Percentiles rank a stretch among this genome's conserved stretches.
Evolutionary conservation across 108 stramenopile species (phyloP).

Genomic region (Chaetoceros tenuissimus): DNA sequence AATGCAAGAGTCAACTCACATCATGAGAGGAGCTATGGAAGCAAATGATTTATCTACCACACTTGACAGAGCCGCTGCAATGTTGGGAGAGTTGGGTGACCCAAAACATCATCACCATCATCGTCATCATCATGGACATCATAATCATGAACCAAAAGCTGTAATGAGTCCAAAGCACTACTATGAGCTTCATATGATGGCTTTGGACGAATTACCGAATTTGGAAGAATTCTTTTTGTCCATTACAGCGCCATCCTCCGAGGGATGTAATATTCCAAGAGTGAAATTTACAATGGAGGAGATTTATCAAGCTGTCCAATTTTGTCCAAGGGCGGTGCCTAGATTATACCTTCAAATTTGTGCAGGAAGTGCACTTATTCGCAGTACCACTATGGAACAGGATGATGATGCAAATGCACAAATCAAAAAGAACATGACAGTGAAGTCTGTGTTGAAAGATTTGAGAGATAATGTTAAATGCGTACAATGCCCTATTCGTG

Average conservation of each 20-base stretch:
- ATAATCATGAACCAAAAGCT: slow-evolving; percentile 37
- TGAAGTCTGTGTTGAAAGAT: slow-evolving; percentile 87
- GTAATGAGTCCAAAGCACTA: slow-evolving; percentile 92
- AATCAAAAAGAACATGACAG: slow-evolving; percentile 56
- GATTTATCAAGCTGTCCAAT: slow-evolving; percentile 91
- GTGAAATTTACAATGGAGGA: slow-evolving; percentile 59
- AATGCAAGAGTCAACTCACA: slow-evolving; percentile 61
- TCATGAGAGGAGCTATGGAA: slow-evolving; percentile 80
- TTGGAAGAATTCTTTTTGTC: slow-evolving; percentile 88
- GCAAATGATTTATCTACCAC: slow-evolving; percentile 56
- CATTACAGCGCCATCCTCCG: slow-evolving; percentile 17
- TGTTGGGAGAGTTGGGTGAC: slow-evolving; percentile 93
- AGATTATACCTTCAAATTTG: slow-evolving; percentile 97
- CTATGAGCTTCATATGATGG: slow-evolving; percentile 96
- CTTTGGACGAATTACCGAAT: slow-evolving; percentile 87
- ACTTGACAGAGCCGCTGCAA: slow-evolving; percentile 71
- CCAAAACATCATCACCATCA: slow-evolving; percentile 57
- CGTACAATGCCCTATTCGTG: slow-evolving; percentile 97
- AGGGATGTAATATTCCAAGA: background rate
- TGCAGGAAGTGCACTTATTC: slow-evolving; percentile 91
- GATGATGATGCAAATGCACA: no score
- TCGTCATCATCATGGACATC: slow-evolving; percentile 21
- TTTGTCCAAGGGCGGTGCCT: slow-evolving; percentile 89
- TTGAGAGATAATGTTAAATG: slow-evolving; percentile 93
- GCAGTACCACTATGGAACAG: no score